Conservation (phyloP, 768 basidiomycete species). For the Suillus alpinus region DNA sequence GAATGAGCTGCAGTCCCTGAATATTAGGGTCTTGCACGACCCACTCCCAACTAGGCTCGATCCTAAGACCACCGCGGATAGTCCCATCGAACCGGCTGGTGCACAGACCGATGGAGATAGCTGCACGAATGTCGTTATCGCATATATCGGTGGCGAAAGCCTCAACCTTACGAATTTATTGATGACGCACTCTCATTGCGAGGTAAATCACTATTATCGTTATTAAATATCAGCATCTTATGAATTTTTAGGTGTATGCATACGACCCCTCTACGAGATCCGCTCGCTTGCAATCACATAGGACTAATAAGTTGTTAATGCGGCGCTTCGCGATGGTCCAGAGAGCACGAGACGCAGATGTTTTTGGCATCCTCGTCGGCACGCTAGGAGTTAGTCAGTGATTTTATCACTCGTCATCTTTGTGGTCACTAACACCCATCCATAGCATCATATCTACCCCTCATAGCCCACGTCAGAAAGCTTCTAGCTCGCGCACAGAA, state of each 20-base stretch:
- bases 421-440: background rate
- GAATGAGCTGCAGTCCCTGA: background rate
- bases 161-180: constrained; percentile 81
- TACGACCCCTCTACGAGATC: constrained; percentile 61
- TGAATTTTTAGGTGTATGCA: constrained; percentile 58
- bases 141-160: constrained; percentile 78
- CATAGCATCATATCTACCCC: constrained; percentile 78
- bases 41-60: constrained; percentile 29
- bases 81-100: background rate
- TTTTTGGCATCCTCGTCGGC: constrained; percentile 93
- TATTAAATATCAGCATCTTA: background rate
- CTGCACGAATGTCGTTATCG: constrained; percentile 22
- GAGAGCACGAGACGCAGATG: constrained; percentile 86
- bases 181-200: constrained; percentile 70
- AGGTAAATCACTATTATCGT: constrained; percentile 39
- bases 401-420: background rate
- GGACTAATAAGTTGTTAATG: constrained; percentile 84
- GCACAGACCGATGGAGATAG: constrained; percentile 1
- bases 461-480: constrained; percentile 78
- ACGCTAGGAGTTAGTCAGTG: constrained; percentile 83
- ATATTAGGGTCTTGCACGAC: constrained; percentile 35
- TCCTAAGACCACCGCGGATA: constrained; percentile 3
- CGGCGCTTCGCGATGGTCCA: constrained; percentile 85
- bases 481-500: constrained; percentile 67
- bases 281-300: constrained; percentile 55